phyloP scores from a whole-genome alignment of 2,329 filamentous ascomycete genomes.

The Trichoderma endophyticum region DNA sequence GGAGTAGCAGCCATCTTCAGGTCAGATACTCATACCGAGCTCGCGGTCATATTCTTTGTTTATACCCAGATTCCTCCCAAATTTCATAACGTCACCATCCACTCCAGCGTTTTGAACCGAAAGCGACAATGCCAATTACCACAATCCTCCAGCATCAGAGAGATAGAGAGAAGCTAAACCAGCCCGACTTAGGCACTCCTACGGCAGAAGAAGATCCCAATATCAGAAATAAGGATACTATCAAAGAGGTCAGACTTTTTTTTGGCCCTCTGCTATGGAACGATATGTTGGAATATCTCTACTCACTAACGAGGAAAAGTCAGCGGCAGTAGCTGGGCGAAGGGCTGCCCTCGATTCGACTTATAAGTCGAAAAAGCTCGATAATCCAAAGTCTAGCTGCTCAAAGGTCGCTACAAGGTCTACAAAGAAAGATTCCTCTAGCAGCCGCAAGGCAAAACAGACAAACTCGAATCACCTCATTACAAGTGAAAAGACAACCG shows the following conservation, averaged over 20 bases:
- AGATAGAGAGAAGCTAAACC: background rate
- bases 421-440: background rate
- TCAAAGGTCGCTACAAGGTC: background rate
- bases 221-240: background rate
- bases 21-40: constrained; percentile 25
- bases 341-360: background rate
- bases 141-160: background rate
- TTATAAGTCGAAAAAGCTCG: background rate
- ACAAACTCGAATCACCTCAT: background rate
- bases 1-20: constrained; percentile 17
- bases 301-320: background rate
- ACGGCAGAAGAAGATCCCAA: background rate
- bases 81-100: background rate
- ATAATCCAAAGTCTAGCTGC: background rate
- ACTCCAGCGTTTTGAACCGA: background rate
- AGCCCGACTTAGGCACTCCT: background rate
- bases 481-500: background rate
- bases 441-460: background rate
- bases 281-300: background rate
- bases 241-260: background rate
- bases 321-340: background rate
- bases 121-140: background rate
- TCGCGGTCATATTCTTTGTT: background rate
- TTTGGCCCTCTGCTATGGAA: background rate
- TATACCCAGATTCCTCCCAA: background rate